phyloP scores from a whole-genome alignment of 2,329 filamentous ascomycete species.

The Bipolaris zeicola region DNA sequence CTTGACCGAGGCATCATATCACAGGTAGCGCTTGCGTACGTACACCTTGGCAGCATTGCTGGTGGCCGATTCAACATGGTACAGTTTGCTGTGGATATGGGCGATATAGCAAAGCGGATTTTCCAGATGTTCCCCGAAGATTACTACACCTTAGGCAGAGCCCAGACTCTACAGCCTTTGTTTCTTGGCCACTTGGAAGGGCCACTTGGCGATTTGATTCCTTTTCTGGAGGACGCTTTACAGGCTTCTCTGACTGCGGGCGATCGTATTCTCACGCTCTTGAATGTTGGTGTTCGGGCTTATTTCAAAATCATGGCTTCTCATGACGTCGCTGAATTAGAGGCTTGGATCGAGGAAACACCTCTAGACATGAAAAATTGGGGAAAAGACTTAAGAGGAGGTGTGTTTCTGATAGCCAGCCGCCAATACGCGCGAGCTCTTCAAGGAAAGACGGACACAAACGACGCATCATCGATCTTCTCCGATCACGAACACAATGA shows the following conservation, averaged over 20 bases:
- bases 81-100: conserved; percentile 69
- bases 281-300: conserved; percentile 71
- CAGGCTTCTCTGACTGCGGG: conserved; percentile 70
- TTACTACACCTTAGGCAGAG: conserved; percentile 67
- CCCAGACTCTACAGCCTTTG: conserved; percentile 70
- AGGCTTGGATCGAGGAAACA: conserved; percentile 72
- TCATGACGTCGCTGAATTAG: conserved; percentile 71
- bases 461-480: conserved; percentile 63
- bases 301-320: conserved; percentile 72
- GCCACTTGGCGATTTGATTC: conserved; percentile 63
- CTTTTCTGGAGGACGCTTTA: conserved; percentile 66
- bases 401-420: conserved; percentile 69
- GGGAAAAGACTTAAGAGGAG: conserved; percentile 72
- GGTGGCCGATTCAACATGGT: conserved; percentile 74
- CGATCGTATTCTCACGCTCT: conserved; percentile 72
- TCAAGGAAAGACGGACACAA: conserved; percentile 71
- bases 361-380: conserved; percentile 76
- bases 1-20: conserved; percentile 68
- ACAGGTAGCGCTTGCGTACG: conserved; percentile 70
- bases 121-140: conserved; percentile 64
- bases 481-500: conserved; percentile 70
- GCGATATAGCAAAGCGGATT: conserved; percentile 66
- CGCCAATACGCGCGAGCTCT: conserved; percentile 71
- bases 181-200: conserved; percentile 73
- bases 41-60: conserved; percentile 71